Percentiles rank a stretch among this genome's conserved stretches.
Evolutionary conservation across 2,329 filamentous ascomycete genomes (phyloP).

Genomic region (Chalaropsis thielavioides): DNA sequence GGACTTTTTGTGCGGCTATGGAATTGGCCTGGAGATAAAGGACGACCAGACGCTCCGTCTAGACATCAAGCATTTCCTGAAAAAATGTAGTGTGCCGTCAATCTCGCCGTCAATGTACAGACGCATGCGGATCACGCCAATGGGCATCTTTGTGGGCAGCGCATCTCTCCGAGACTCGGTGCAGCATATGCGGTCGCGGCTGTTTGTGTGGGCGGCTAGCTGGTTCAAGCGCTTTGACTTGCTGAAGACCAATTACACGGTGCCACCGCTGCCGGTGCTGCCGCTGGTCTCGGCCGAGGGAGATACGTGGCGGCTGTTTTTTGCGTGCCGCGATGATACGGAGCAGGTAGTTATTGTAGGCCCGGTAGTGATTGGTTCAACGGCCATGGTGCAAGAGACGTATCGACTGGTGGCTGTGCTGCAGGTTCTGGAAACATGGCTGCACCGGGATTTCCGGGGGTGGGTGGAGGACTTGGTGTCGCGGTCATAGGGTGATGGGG

Average conservation of each 20-base stretch:
- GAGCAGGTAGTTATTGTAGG: slow-evolving; percentile 8
- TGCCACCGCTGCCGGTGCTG: slow-evolving; percentile 10
- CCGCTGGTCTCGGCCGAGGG: slow-evolving; percentile 13
- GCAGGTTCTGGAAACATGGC: slow-evolving; percentile 7
- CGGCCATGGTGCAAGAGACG: slow-evolving; percentile 12
- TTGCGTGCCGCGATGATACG: slow-evolving; percentile 12
- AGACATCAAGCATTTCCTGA: slow-evolving; percentile 7
- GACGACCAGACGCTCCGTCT: not conserved
- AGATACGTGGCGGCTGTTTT: slow-evolving; percentile 14
- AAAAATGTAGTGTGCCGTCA: not conserved
- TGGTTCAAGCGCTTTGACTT: slow-evolving; percentile 15
- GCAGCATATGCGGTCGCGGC: slow-evolving; percentile 3
- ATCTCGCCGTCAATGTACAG: slow-evolving; percentile 15
- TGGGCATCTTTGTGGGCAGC: slow-evolving; percentile 14
- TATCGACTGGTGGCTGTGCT: slow-evolving; percentile 11
- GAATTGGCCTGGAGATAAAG: slow-evolving; percentile 7
- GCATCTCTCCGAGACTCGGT: slow-evolving; percentile 5
- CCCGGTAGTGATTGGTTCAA: slow-evolving; percentile 15
- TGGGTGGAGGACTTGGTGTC: slow-evolving; percentile 10
- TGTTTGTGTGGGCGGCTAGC: slow-evolving; percentile 16
- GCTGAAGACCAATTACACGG: not conserved
- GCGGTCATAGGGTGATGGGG: not conserved
- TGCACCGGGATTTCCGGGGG: slow-evolving; percentile 4
- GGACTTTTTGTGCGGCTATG: slow-evolving; percentile 9
- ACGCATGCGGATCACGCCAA: slow-evolving; percentile 4